Base-by-base conservation (phyloP, 2,329 filamentous ascomycete species). In the Westerdykella sp. region DNA sequence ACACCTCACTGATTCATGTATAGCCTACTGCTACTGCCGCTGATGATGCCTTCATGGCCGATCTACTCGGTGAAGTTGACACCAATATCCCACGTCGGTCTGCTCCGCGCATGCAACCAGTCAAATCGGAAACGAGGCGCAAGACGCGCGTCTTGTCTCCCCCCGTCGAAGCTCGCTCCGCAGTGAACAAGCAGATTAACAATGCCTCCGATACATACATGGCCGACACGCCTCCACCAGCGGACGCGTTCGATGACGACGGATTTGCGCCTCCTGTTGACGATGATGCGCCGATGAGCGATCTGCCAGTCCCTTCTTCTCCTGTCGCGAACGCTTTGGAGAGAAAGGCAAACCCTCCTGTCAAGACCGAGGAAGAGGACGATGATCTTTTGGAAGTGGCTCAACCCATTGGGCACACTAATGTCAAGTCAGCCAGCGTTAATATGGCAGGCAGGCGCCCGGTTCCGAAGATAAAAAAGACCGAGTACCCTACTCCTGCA, bases 31-130 rank as follows among this genome's bases (percentile, higher is more conserved):
- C 85, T 57, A 94, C 87, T 5, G 84, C 90, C 55, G 91, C 87
- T 53, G 91, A 97, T 58, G 85, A 88, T 44, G 84, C 85, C 44
- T 98, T 97, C 68, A 79, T 98, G 68, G 79, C 81, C 14, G 81
- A 84, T 58, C 76, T 98, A 2, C 79, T 98, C 1, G 88, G 82
- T 47, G 88, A 96, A 67, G 86, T 98, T 43, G 88, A 96, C 62
- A 79, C 80, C 39, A 95, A 93, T 59, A 71, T 80, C 10, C 74
- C 82, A 22, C 73, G 78, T 23, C 50, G 43, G 21, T 62, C 69
- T 18, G 70, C 74, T 3, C 57, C 67, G 25, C 73, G 74, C 13
- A 72, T 84, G 71, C 82, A 78, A 67, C 71, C 82, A 32, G 74
- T 89, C 51, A 85, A 86, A 64, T 84, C 83, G 13, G 82, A 84